Evolutionary conservation across 1,284 basidiomycete genomes (phyloP).

Genomic region (Cutaneotrichosporon sp.): DNA sequence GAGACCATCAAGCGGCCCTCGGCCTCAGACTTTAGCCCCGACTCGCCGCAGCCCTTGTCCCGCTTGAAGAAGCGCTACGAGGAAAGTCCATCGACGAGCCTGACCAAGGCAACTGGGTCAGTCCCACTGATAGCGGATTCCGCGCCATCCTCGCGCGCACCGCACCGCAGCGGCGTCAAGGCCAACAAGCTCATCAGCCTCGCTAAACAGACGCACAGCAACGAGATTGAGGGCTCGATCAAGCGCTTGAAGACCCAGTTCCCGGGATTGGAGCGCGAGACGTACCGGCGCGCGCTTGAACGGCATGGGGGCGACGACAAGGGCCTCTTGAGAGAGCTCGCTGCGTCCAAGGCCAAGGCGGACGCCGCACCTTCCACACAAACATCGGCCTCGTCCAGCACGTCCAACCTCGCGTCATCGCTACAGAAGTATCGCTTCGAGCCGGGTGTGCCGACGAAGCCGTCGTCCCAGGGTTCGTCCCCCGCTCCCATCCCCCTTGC

Average conservation of each 20-base stretch:
- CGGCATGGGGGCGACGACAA: slow-evolving; percentile 25
- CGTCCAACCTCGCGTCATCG: slow-evolving; percentile 9
- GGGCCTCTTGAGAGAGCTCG: slow-evolving; percentile 1
- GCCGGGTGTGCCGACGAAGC: slow-evolving; percentile 5
- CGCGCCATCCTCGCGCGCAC: slow-evolving; percentile 18
- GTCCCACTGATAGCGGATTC: background rate
- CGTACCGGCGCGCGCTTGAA: slow-evolving; percentile 22
- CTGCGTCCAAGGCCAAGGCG: slow-evolving; percentile 2
- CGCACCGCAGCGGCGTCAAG: slow-evolving; percentile 16
- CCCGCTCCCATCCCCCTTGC: background rate
- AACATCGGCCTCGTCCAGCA: background rate
- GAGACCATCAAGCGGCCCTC: slow-evolving; percentile 2
- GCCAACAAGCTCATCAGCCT: slow-evolving; percentile 16
- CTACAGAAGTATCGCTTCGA: slow-evolving; percentile 13
- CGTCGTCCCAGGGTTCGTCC: background rate
- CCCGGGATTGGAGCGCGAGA: slow-evolving; percentile 20
- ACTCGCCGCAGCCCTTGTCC: slow-evolving; percentile 28
- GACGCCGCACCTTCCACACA: slow-evolving; percentile 1
- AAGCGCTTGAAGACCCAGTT: slow-evolving; percentile 28
- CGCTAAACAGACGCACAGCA: slow-evolving; percentile 22
- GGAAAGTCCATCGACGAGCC: slow-evolving; percentile 21
- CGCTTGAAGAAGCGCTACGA: slow-evolving; percentile 32
- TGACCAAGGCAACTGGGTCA: slow-evolving; percentile 3
- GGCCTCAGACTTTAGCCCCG: slow-evolving; percentile 20
- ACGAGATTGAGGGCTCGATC: slow-evolving; percentile 20